Percentiles rank a stretch among this genome's conserved stretches.
Evolutionary conservation across 179 eudicot species (phyloP).

Genomic region (Beta lomatogona): DNA sequence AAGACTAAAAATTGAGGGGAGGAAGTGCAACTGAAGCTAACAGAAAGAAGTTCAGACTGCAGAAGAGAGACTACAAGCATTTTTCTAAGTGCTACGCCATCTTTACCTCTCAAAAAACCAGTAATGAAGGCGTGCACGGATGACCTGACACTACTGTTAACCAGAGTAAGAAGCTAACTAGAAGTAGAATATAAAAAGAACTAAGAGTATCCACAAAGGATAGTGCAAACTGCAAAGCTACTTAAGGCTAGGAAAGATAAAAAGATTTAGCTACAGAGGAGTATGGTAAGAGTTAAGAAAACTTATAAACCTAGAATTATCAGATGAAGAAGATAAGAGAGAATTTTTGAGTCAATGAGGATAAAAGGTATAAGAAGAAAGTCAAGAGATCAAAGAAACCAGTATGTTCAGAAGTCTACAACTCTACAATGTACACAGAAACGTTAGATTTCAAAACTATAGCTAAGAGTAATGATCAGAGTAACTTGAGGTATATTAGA

Average conservation of each 20-base stretch:
- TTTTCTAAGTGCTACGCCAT: conserved; percentile 43
- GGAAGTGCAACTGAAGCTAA: conserved; percentile 30
- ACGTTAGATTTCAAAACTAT: conserved; percentile 33
- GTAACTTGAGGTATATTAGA: conserved; percentile 27
- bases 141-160: conserved; percentile 36
- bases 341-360: not conserved
- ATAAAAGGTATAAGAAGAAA: conserved; percentile 13
- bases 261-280: not conserved
- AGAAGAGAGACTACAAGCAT: conserved; percentile 32
- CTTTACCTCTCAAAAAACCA: conserved; percentile 57
- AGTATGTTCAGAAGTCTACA: conserved; percentile 40
- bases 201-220: conserved; percentile 16
- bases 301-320: conserved; percentile 13
- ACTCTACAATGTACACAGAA: conserved; percentile 44
- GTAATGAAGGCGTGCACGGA: conserved; percentile 47
- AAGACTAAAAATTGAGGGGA: conserved; percentile 22
- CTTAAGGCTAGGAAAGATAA: conserved; percentile 26
- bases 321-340: conserved; percentile 10
- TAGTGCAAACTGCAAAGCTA: conserved; percentile 22
- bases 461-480: conserved; percentile 33
- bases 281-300: conserved; percentile 1
- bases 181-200: conserved; percentile 21
- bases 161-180: conserved; percentile 39
- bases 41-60: conserved; percentile 21
- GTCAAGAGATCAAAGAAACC: conserved; percentile 21